phyloP scores from a whole-genome alignment of 2,329 filamentous ascomycete species.

The Colletotrichum sp. region DNA sequence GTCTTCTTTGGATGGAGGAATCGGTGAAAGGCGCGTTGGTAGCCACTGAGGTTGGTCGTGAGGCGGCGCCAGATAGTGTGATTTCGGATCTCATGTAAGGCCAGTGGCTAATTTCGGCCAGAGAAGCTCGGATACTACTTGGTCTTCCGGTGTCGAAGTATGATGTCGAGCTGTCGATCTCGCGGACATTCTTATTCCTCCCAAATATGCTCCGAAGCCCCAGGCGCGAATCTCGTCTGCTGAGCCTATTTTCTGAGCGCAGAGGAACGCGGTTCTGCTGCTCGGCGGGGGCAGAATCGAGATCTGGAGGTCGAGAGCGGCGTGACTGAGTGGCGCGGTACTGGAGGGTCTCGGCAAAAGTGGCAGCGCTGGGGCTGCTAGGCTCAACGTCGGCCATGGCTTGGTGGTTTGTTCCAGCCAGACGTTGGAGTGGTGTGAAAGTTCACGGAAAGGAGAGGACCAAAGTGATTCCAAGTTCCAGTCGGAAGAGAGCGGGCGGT shows the following conservation, averaged over 20 bases:
- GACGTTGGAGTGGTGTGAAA: not conserved
- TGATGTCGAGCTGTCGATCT: constrained; percentile 34
- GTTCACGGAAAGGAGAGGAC: not conserved
- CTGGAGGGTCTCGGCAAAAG: constrained; percentile 30
- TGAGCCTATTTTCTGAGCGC: constrained; percentile 43
- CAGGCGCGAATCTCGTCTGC: constrained; percentile 56
- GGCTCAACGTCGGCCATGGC: constrained; percentile 22
- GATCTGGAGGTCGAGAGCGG: constrained; percentile 44
- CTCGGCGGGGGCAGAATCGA: constrained; percentile 28
- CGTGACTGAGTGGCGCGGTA: constrained; percentile 36
- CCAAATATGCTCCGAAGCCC: constrained; percentile 58
- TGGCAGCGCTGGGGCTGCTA: constrained; percentile 5
- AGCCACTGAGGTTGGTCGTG: constrained; percentile 3
- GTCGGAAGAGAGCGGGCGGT: not conserved
- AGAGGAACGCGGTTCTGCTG: constrained; percentile 46
- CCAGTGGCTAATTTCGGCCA: constrained; percentile 51
- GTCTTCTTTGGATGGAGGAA: not conserved
- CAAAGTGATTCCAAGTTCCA: not conserved
- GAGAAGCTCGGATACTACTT: constrained; percentile 48
- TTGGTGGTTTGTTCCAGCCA: not conserved
- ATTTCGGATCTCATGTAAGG: constrained; percentile 32
- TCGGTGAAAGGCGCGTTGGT: constrained; percentile 12
- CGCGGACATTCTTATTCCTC: constrained; percentile 44
- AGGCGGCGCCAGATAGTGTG: not conserved
- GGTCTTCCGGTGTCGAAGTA: constrained; percentile 35